Conservation (phyloP, 352 stramenopile genomes). For the Pythium oligandrum region DNA sequence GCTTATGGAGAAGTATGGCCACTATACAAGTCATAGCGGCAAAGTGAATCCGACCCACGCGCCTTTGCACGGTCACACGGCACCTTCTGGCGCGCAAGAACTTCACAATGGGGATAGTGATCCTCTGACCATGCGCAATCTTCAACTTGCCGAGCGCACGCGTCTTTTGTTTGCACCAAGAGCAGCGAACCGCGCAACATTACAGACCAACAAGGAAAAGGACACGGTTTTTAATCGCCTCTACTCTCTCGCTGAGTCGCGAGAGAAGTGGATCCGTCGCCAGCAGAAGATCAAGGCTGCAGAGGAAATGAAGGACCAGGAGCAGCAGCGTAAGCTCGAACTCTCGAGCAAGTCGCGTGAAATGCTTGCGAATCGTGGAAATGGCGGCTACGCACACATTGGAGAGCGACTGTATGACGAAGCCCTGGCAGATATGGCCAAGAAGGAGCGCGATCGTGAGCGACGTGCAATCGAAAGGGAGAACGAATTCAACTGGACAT, state of each 20-base stretch:
- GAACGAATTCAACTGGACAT: constrained; percentile 70
- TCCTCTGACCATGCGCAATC: constrained; percentile 27
- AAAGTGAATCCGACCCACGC: constrained; percentile 33
- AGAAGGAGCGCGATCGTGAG: constrained; percentile 45
- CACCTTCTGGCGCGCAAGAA: background rate
- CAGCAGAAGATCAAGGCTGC: constrained; percentile 62
- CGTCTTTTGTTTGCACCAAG: constrained; percentile 13
- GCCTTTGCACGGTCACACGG: background rate
- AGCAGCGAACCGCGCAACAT: constrained; percentile 9
- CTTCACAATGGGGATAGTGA: constrained; percentile 8
- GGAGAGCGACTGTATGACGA: constrained; percentile 72
- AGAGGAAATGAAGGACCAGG: constrained; percentile 38
- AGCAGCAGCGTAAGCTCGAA: constrained; percentile 35
- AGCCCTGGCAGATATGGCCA: constrained; percentile 58
- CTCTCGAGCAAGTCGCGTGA: constrained; percentile 62
- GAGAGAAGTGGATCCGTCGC: constrained; percentile 70
- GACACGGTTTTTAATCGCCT: constrained; percentile 55
- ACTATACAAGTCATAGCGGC: constrained; percentile 63
- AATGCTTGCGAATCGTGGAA: constrained; percentile 46
- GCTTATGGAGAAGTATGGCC: constrained; percentile 71
- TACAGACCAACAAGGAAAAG: constrained; percentile 22
- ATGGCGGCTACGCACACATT: constrained; percentile 54
- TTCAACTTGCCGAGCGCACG: constrained; percentile 31
- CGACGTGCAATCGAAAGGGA: constrained; percentile 37
- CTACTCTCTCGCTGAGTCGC: constrained; percentile 61